These are phyloP conservation scores for Fagopyrum homotropicum DNA, from an alignment of 148 eudicot species.

Conservation along the genomic window DNA sequence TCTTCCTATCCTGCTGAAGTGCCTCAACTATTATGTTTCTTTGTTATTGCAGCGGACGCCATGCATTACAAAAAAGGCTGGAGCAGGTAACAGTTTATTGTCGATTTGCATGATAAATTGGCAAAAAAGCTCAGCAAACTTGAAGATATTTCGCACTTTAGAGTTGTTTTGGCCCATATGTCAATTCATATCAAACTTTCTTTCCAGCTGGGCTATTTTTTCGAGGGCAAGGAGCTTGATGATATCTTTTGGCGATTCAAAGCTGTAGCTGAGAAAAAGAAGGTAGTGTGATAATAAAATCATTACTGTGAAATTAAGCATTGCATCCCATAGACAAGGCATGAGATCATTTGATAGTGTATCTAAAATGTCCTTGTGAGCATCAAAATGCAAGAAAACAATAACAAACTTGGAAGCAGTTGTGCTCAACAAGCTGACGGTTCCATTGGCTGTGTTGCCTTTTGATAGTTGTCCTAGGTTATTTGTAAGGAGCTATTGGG, in stretches of 20 bases:
- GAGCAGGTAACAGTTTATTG: conserved; percentile 41
- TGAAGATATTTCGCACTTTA: conserved; percentile 3
- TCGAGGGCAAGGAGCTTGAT: conserved; percentile 86
- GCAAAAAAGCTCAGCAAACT: neutral
- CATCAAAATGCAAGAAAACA: neutral
- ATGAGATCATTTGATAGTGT: neutral
- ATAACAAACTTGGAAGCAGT: neutral
- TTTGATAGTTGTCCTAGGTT: neutral
- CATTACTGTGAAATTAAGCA: neutral
- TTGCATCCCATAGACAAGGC: no score
- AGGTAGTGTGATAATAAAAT: conserved; percentile 27
- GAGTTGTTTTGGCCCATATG: neutral
- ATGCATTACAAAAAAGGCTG: conserved; percentile 82
- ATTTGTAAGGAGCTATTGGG: neutral
- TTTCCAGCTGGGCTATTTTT: conserved; percentile 74
- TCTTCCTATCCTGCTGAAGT: neutral
- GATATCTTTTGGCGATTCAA: conserved; percentile 84
- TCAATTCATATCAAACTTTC: conserved; percentile 9
- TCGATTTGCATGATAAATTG: neutral
- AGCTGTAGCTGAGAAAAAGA: conserved; percentile 84
- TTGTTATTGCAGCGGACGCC: conserved; percentile 69
- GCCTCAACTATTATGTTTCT: neutral
- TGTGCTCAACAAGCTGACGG: neutral
- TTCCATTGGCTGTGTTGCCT: neutral
- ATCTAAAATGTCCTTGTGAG: neutral